Evolutionary conservation across 805 yeast species (phyloP).

Genomic region (Yamadazyma scolyti): DNA sequence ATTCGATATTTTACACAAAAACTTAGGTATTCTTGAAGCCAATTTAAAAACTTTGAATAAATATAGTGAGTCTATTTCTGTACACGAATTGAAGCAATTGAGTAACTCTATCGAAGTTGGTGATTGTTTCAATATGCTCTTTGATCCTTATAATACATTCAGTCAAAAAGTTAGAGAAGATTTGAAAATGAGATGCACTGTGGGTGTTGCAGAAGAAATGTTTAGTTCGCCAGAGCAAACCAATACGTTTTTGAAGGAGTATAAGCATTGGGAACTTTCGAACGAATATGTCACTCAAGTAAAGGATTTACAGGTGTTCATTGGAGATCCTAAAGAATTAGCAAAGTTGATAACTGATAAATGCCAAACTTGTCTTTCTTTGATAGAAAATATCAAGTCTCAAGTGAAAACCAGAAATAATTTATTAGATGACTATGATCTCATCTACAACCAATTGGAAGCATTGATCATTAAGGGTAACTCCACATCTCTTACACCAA

Average conservation of each 20-base stretch:
- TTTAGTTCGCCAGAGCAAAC: constrained; percentile 1
- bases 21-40: constrained; percentile 12
- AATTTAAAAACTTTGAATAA: constrained; percentile 14
- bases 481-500: constrained; percentile 28
- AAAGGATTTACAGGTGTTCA: constrained; percentile 1
- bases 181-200: constrained; percentile 6
- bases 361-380: constrained; percentile 3
- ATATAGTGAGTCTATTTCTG: constrained; percentile 11
- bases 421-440: constrained; percentile 37
- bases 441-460: constrained; percentile 24
- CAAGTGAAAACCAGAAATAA: constrained; percentile 14
- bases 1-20: constrained; percentile 24
- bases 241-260: constrained; percentile 2
- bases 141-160: constrained; percentile 19
- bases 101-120: constrained; percentile 3
- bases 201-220: constrained; percentile 5
- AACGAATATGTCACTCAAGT: constrained; percentile 1
- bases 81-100: neutral
- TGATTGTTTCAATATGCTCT: constrained; percentile 5
- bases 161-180: constrained; percentile 4
- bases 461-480: constrained; percentile 29
- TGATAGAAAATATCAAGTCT: constrained; percentile 6
- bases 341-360: neutral
- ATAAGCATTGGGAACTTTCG: constrained; percentile 5
- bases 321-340: neutral